Evolutionary conservation across 345 rosid genomes (phyloP).

Genomic region (Gossypium sturtianum): DNA sequence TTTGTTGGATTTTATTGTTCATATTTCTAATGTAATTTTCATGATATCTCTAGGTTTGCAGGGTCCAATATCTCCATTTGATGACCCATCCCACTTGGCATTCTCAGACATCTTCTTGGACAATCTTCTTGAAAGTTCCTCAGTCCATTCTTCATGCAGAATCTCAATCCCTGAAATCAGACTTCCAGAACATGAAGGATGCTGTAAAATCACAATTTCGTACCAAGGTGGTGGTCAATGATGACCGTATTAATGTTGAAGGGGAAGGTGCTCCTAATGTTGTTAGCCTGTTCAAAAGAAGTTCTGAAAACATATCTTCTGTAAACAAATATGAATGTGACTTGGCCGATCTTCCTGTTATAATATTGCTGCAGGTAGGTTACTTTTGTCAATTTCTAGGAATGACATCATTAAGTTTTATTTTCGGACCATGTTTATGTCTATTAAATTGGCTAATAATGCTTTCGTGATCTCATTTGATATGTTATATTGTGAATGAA

Average conservation of each 20-base stretch:
- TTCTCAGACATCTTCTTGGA: conserved; percentile 91
- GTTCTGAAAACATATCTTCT: conserved; percentile 54
- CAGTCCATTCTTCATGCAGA: conserved; percentile 56
- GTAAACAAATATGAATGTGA: conserved; percentile 78
- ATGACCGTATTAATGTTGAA: conserved; percentile 68
- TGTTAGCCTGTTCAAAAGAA: conserved; percentile 60
- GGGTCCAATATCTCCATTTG: conserved; percentile 80
- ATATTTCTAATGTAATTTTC: neutral
- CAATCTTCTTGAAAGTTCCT: conserved; percentile 72
- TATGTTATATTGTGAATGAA: neutral
- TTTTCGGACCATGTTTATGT: neutral
- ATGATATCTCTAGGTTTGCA: conserved; percentile 46
- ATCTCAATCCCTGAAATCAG: conserved; percentile 30
- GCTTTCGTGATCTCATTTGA: neutral
- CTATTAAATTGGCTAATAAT: neutral
- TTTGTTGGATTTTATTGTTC: conserved; percentile 4
- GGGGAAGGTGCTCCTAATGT: conserved; percentile 92
- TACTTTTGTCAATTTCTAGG: neutral
- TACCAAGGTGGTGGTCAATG: conserved; percentile 70
- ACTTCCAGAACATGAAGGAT: conserved; percentile 34
- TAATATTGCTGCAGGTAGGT: conserved; percentile 85
- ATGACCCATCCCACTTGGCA: conserved; percentile 92
- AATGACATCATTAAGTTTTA: neutral
- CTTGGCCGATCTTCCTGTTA: conserved; percentile 66
- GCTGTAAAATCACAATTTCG: conserved; percentile 61